These are phyloP conservation scores for Teratosphaeria viscida DNA, from an alignment of 2,329 filamentous ascomycete genomes.

Conservation along the genomic window DNA sequence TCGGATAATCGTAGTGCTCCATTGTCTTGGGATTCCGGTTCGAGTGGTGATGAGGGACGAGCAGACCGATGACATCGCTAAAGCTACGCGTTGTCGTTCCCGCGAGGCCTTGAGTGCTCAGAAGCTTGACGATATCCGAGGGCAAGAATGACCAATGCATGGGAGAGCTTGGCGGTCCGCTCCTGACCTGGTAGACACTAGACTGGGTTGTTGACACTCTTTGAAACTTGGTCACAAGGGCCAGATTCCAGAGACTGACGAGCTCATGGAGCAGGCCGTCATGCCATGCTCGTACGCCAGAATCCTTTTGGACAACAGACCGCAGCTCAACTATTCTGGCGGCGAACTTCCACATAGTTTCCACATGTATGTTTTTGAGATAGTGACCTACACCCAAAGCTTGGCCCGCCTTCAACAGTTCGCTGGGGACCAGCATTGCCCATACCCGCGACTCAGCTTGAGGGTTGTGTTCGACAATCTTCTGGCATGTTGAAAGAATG, in stretches of 20 bases:
- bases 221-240: background rate
- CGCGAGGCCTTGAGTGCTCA: background rate
- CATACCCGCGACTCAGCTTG: background rate
- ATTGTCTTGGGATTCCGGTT: background rate
- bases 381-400: background rate
- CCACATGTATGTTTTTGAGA: background rate
- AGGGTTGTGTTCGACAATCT: background rate
- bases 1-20: background rate
- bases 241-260: slow-evolving; percentile 8
- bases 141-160: slow-evolving; percentile 8
- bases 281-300: background rate
- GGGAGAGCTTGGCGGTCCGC: background rate
- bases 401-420: background rate
- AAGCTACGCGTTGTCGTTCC: background rate
- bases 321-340: background rate
- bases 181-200: background rate
- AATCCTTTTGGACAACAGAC: background rate
- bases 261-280: slow-evolving; percentile 2
- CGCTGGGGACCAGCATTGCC: background rate
- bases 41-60: background rate
- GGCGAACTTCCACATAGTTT: background rate
- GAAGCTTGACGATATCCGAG: background rate
- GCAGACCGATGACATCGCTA: background rate
- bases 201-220: background rate
- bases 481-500: background rate